phyloP scores from a whole-genome alignment of 1,139 yeast species.

The Pneumocystis oryctolagi region DNA sequence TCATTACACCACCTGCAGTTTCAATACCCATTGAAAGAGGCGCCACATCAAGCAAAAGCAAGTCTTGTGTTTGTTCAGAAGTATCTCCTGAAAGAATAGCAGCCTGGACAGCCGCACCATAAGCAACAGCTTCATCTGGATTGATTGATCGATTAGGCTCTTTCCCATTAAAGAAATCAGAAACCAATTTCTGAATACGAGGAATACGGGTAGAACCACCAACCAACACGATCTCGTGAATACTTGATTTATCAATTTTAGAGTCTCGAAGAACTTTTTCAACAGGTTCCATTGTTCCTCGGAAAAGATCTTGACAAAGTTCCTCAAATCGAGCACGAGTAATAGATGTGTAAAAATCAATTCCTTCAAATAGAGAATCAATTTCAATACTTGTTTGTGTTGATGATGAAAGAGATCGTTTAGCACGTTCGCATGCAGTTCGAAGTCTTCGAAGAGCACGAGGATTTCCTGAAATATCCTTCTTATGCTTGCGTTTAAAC shows the following conservation, averaged over 20 bases:
- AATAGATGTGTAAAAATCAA: conserved; percentile 89
- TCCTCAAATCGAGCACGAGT: conserved; percentile 99
- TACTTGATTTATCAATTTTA: conserved; percentile 73
- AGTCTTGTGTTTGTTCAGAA: conserved; percentile 65
- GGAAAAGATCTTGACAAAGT: conserved; percentile 87
- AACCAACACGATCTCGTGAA: conserved; percentile 92
- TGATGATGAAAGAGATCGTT: conserved; percentile 95
- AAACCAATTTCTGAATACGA: conserved; percentile 91
- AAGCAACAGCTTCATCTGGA: conserved; percentile 98
- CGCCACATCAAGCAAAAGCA: conserved; percentile 72
- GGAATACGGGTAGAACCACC: conserved; percentile 99
- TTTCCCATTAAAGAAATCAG: conserved; percentile 97
- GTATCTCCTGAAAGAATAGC: conserved; percentile 86
- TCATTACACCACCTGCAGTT: conserved; percentile 92
- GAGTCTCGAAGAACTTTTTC: conserved; percentile 96
- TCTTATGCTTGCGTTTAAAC: conserved; percentile 93
- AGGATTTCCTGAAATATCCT: conserved; percentile 79
- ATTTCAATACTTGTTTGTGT: conserved; percentile 94
- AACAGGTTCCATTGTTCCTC: conserved; percentile 91
- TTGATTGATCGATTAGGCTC: conserved; percentile 89
- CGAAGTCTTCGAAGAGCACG: conserved; percentile 97
- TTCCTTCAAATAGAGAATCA: conserved; percentile 92
- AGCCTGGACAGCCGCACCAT: conserved; percentile 92
- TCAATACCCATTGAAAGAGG: conserved; percentile 86
- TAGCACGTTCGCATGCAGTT: conserved; percentile 99